These are phyloP conservation scores for Lodderomyces elongisporus DNA, from an alignment of 1,139 yeast species.

Conservation along the genomic window DNA sequence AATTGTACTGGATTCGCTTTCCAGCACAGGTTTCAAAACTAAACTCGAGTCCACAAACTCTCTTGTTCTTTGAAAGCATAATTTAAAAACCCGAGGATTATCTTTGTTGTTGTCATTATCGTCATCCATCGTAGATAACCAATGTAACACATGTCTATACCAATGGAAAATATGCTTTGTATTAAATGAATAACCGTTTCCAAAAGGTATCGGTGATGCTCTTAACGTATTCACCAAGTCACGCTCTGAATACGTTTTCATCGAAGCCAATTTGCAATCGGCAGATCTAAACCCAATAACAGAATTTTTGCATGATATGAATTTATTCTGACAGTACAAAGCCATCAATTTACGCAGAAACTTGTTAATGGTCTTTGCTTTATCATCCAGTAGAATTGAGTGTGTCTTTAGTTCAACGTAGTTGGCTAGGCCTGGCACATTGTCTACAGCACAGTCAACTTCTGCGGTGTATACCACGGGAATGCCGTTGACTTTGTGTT, in stretches of 20 bases:
- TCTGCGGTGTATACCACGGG: slow-evolving; percentile 21
- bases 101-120: slow-evolving; percentile 3
- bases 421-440: slow-evolving; percentile 10
- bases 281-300: slow-evolving; percentile 19
- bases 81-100: slow-evolving; percentile 7
- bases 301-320: slow-evolving; percentile 16
- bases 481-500: slow-evolving; percentile 11
- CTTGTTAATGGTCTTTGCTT: slow-evolving; percentile 11
- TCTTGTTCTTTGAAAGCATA: slow-evolving; percentile 8
- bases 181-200: slow-evolving; percentile 12
- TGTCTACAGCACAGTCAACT: slow-evolving; percentile 17
- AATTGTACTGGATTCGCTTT: slow-evolving; percentile 7
- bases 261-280: slow-evolving; percentile 16
- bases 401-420: slow-evolving; percentile 25
- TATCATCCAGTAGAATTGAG: slow-evolving; percentile 7
- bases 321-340: slow-evolving; percentile 21
- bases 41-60: slow-evolving; percentile 11
- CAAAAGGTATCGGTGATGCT: slow-evolving; percentile 13
- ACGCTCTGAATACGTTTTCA: slow-evolving; percentile 16
- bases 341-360: slow-evolving; percentile 14
- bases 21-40: slow-evolving; percentile 3
- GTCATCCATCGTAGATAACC: slow-evolving; percentile 9
- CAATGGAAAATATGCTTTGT: slow-evolving; percentile 15
- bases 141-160: slow-evolving; percentile 16
- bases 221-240: slow-evolving; percentile 14